Conservation (phyloP, 2,329 filamentous ascomycete genomes). For the Dendryphion nanum region DNA sequence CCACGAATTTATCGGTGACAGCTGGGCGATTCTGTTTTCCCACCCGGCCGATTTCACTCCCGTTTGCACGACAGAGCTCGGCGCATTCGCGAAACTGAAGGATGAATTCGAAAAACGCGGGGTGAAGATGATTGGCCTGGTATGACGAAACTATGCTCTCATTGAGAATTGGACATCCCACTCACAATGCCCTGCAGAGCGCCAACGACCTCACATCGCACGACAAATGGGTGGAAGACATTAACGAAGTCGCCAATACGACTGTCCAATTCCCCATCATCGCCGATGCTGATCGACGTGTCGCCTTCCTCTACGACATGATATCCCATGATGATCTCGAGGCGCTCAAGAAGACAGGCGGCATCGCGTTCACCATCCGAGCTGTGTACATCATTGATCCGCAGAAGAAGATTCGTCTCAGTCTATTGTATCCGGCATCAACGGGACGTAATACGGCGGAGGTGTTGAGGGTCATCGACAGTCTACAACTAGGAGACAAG, state of each 20-base stretch:
- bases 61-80: conserved; percentile 93
- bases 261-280: conserved; percentile 52
- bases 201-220: conserved; percentile 85
- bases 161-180: background rate
- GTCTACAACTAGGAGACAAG: conserved; percentile 71
- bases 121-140: conserved; percentile 87
- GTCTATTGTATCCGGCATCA: conserved; percentile 88
- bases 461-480: conserved; percentile 59
- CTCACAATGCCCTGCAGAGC: conserved; percentile 35
- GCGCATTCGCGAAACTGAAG: conserved; percentile 86
- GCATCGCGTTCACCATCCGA: conserved; percentile 92
- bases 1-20: conserved; percentile 76
- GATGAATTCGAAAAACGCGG: conserved; percentile 82
- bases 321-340: conserved; percentile 55
- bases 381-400: conserved; percentile 95
- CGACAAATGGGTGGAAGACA: conserved; percentile 85
- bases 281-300: conserved; percentile 48
- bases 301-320: conserved; percentile 52
- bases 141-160: conserved; percentile 22
- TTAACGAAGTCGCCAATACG: conserved; percentile 47
- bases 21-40: conserved; percentile 80
- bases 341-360: conserved; percentile 51
- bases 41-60: conserved; percentile 89
- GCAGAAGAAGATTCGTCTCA: conserved; percentile 87
- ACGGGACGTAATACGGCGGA: conserved; percentile 66